Evolutionary conservation across 2,329 filamentous ascomycete genomes (phyloP).

Genomic region (Talaromyces sp.): DNA sequence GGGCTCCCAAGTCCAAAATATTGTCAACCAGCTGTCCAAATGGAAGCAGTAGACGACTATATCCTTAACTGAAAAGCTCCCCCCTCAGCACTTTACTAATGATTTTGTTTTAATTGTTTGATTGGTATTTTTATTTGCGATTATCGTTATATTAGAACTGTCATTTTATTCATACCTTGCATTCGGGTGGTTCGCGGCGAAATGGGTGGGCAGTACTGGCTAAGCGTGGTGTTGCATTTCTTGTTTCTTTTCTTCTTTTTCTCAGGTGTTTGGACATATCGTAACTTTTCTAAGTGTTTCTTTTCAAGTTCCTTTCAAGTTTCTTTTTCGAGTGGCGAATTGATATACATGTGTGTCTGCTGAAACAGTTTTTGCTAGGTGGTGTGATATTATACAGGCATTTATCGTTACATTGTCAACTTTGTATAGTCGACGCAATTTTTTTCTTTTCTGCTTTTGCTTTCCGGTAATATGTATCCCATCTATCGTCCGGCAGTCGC

Average conservation of each 20-base stretch:
- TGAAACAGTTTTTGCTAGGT: constrained; percentile 9
- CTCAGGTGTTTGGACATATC: constrained; percentile 17
- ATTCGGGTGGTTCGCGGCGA: constrained; percentile 9
- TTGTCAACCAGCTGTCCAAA: constrained; percentile 44
- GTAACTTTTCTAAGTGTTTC: neutral
- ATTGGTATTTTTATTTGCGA: neutral
- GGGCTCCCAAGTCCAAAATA: constrained; percentile 41
- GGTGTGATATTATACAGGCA: constrained; percentile 14
- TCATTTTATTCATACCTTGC: neutral
- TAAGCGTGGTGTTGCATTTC: constrained; percentile 7
- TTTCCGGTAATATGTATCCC: constrained; percentile 33
- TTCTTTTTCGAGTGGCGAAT: neutral
- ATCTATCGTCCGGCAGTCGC: constrained; percentile 34
- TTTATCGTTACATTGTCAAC: constrained; percentile 5
- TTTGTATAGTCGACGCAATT: neutral
- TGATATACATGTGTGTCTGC: constrained; percentile 7
- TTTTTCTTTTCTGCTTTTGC: constrained; percentile 13
- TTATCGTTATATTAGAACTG: neutral
- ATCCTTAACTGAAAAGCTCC: neutral
- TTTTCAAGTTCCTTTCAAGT: neutral
- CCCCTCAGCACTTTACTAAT: neutral
- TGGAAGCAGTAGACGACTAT: constrained; percentile 37
- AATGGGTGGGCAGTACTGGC: neutral
- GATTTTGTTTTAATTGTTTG: neutral
- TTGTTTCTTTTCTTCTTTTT: constrained; percentile 16